Conservation (phyloP, 768 basidiomycete genomes). For the Suillus hirtellus region DNA sequence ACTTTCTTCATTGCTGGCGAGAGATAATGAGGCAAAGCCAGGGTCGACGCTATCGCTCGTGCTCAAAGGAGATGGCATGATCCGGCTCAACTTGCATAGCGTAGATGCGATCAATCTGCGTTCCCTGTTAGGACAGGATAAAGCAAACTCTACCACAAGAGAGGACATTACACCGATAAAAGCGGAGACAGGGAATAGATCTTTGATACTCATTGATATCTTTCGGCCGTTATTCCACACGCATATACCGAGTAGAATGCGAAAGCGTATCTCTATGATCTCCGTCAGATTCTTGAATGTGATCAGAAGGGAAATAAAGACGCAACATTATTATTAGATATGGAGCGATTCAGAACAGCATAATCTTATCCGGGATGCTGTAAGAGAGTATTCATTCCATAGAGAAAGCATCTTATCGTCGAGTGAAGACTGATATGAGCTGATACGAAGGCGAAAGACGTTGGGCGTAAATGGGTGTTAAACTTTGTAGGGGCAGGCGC, state of each 20-base stretch:
- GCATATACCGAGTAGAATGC: neutral
- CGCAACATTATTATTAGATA: neutral
- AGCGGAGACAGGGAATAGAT: neutral
- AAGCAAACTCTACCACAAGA: too few species aligned
- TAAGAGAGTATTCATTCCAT: neutral
- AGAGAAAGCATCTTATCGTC: slow-evolving; percentile 1
- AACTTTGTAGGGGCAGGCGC: slow-evolving; percentile 5
- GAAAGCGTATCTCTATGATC: neutral
- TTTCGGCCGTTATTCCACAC: neutral
- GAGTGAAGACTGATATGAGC: neutral
- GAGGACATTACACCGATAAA: neutral
- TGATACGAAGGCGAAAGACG: neutral
- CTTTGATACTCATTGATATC: neutral
- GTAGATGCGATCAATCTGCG: neutral
- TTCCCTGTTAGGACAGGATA: neutral
- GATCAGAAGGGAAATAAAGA: neutral
- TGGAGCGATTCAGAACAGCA: neutral
- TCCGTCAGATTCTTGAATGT: neutral
- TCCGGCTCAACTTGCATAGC: neutral
- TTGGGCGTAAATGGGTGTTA: slow-evolving; percentile 5
- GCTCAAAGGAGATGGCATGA: neutral
- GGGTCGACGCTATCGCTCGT: neutral
- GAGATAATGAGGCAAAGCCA: neutral
- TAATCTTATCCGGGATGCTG: neutral
- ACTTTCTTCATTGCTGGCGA: neutral